These are phyloP conservation scores for Acorus calamus DNA, from an alignment of 106 monocot genomes.

Conservation along the genomic window DNA sequence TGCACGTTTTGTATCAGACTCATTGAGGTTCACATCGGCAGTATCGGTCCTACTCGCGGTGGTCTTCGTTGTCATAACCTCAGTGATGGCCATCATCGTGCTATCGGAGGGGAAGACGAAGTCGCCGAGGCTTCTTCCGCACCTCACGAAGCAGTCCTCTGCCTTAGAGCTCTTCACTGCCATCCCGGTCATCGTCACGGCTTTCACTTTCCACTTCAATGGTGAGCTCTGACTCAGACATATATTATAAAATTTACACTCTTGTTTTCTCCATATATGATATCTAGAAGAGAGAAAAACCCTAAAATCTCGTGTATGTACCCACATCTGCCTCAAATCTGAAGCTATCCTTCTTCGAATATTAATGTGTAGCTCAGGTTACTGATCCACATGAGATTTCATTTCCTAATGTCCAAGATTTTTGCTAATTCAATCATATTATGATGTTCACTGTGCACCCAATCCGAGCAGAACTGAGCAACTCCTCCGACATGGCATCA, in stretches of 20 bases:
- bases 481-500: constrained; percentile 53
- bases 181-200: constrained; percentile 67
- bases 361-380: too few species aligned
- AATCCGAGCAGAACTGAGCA: constrained; percentile 51
- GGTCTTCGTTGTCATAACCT: constrained; percentile 43
- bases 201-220: constrained; percentile 84
- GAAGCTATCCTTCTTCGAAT: too few species aligned
- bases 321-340: too few species aligned
- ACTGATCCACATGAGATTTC: too few species aligned
- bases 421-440: neutral
- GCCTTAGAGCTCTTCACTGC: constrained; percentile 52
- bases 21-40: constrained; percentile 61
- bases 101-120: constrained; percentile 28
- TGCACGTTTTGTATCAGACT: constrained; percentile 32
- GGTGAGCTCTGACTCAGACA: constrained; percentile 49
- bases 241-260: too few species aligned
- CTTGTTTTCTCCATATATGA: too few species aligned
- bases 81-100: constrained; percentile 31
- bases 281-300: too few species aligned
- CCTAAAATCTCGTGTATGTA: too few species aligned
- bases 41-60: constrained; percentile 52
- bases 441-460: constrained; percentile 56
- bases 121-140: constrained; percentile 54
- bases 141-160: constrained; percentile 38
- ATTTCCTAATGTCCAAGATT: too few species aligned